These are phyloP conservation scores for Onygenales sp. DNA, from an alignment of 2,329 filamentous ascomycete genomes.

Conservation along the genomic window DNA sequence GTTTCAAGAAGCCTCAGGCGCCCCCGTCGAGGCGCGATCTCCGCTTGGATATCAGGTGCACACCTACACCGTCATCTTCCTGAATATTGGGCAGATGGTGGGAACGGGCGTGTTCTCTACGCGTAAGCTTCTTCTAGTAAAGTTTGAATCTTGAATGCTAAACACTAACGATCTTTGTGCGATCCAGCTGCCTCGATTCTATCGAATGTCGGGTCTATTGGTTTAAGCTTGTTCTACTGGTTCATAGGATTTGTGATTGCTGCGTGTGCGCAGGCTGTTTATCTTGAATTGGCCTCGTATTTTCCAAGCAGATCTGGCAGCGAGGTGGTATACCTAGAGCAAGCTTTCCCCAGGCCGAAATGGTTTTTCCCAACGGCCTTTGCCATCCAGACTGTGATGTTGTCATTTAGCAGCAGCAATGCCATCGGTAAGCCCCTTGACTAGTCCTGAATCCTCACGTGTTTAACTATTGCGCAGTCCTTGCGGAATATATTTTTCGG, in stretches of 20 bases:
- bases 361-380: conserved; percentile 57
- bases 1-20: conserved; percentile 54
- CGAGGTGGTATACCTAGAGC: conserved; percentile 60
- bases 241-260: conserved; percentile 53
- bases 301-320: conserved; percentile 58
- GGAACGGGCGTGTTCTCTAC: conserved; percentile 58
- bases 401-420: conserved; percentile 59
- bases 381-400: conserved; percentile 52
- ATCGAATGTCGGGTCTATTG: conserved; percentile 51
- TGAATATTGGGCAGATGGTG: conserved; percentile 56
- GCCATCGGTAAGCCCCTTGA: conserved; percentile 38
- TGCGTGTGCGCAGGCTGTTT: conserved; percentile 46
- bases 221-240: conserved; percentile 56
- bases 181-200: conserved; percentile 48
- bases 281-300: conserved; percentile 55
- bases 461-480: conserved; percentile 30
- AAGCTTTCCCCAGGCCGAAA: conserved; percentile 54
- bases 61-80: conserved; percentile 47
- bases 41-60: conserved; percentile 53
- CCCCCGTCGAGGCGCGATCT: conserved; percentile 50
- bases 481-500: conserved; percentile 54
- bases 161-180: neutral
- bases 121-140: conserved; percentile 34
- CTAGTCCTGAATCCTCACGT: conserved; percentile 14
- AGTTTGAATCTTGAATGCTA: neutral